phyloP scores from a whole-genome alignment of 2,329 filamentous ascomycete species.

The Colletotrichum salicis region DNA sequence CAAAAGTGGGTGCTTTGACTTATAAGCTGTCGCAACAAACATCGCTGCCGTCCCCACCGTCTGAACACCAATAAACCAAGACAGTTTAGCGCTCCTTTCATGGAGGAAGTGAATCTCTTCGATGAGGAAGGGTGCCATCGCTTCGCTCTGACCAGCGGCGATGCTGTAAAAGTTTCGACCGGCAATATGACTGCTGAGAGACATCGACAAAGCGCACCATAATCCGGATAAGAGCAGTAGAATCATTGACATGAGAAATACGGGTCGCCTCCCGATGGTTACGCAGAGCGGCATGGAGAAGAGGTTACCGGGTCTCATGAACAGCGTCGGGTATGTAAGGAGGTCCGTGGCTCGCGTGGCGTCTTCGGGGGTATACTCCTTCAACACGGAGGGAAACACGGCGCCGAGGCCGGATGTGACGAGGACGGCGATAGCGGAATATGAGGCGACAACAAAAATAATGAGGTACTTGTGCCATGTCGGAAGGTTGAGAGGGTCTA shows the following conservation, averaged over 20 bases:
- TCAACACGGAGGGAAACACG: slow-evolving; percentile 34
- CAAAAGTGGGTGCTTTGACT: too few species aligned
- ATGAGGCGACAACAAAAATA: slow-evolving; percentile 37
- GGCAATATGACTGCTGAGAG: slow-evolving; percentile 34
- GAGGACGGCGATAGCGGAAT: slow-evolving; percentile 34
- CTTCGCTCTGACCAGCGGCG: slow-evolving; percentile 47
- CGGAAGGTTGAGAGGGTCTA: slow-evolving; percentile 42
- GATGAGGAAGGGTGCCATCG: slow-evolving; percentile 38
- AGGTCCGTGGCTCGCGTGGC: slow-evolving; percentile 38
- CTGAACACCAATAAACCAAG: slow-evolving; percentile 37
- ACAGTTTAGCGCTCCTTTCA: slow-evolving; percentile 33
- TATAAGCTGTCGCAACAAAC: slow-evolving; percentile 37
- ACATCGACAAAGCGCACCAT: slow-evolving; percentile 18
- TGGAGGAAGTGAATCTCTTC: slow-evolving; percentile 41
- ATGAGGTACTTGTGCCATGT: slow-evolving; percentile 39
- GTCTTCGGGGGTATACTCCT: slow-evolving; percentile 30
- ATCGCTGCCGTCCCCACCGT: slow-evolving; percentile 31
- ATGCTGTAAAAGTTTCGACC: slow-evolving; percentile 44
- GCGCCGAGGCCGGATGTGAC: slow-evolving; percentile 36
- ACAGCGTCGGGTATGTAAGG: slow-evolving; percentile 46
- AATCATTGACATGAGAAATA: slow-evolving; percentile 43
- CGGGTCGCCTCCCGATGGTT: slow-evolving; percentile 44
- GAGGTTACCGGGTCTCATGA: slow-evolving; percentile 43
- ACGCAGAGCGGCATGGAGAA: slow-evolving; percentile 46
- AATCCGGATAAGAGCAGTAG: slow-evolving; percentile 41